Evolutionary conservation across 805 yeast species (phyloP), one percentile per base, ranked within the genome.

Genomic region (Wickerhamomyces silvicola): DNA sequence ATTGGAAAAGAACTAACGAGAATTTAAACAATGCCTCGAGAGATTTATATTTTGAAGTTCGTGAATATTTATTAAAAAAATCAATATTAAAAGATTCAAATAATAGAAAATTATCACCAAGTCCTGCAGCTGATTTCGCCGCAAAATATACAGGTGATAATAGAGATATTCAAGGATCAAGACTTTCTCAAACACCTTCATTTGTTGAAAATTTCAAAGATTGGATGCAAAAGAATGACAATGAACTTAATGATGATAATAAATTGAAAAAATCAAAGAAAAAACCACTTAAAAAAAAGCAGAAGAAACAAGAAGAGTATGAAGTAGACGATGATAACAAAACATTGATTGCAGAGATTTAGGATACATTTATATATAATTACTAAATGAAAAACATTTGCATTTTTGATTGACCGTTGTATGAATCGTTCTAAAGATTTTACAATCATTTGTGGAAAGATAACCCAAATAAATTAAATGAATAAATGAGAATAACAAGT

Each of bases 31-130:
- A 73, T 42, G 82, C 81, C 5, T 81, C 94, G 3, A 75, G 74
- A 49, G 96, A 87, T 56, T 61, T 87, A 31, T 87, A 87, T 56
- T 78, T 82, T 41, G 95, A 88, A 55, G 81, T 88, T 18, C 66
- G 92, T 41, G 90, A 84, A 53, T 77, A 78, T 41, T 54, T 84
- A 47, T 59, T 78, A 40, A 67, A 69, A 21, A 67, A 66, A 38
- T 66, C 58, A 4, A 40, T 41, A 2, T 36, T 45, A 28, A 48
- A 43, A 34, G 45, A 39, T 17, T 27, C 30, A 15, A 51, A 43
- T 10, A 39, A 33, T 9, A 27, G 18, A 13, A 38, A 37, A 18
- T 40, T 40, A 16, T 40, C 43, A 1, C 35, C 31, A 15, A 32
- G 31, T 24, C 46, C 46, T 24, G 76, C 79, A 37, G 70, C 80